Base-by-base conservation (phyloP, 331 rosid species). In the Malus hybrid region DNA sequence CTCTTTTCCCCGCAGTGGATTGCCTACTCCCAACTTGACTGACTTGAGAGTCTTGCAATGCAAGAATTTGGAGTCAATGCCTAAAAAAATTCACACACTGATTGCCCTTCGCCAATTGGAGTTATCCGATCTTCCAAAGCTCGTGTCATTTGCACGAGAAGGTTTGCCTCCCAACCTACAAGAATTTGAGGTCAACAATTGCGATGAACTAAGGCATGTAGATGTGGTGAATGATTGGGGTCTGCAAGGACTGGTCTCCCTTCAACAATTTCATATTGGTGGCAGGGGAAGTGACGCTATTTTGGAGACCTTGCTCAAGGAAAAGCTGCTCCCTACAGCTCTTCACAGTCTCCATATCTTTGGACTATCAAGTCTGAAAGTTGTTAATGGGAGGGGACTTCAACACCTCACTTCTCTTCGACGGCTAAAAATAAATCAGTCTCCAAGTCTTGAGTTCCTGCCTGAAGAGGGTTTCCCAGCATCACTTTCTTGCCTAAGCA, bases 271-370 rank as follows among this genome's bases (percentile, higher is more conserved):
- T 46, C 5, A 10, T 1, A 48, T 74, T 8, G 34, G 30, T 4
- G 10, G 28, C 10, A 50, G 56, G 56, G 56, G 56, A 50, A 26
- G 70, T 6, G 18, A 15, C 4, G 2, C n/a, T 7, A 7, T 53
- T 20, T 46, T 66, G 73, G 72, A 75, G 42, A 32, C 73, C 14
- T 66, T 75, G 11, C 79, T 72, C 3, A 63, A 64, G 28, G 72
- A 63, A 18, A 42, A 78, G 34, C 39, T 73, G 22, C 77, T 74
- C 65, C 77, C 70, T 5, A 46, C 72, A 4, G 5, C 34, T 22
- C 44, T 66, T 15, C 19, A 14, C 10, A 5, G 1, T 4, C 79
- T 75, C 11, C 0, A 3, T 0, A 13, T 75, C 10, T 0, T 0
- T 0, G 0, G 0, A 6, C 68, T 65, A 13, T 7, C 9, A 4